Conservation (phyloP, 225 moss, liverwort and hornwort genomes). For the Pseudoscleropodium purum region DNA sequence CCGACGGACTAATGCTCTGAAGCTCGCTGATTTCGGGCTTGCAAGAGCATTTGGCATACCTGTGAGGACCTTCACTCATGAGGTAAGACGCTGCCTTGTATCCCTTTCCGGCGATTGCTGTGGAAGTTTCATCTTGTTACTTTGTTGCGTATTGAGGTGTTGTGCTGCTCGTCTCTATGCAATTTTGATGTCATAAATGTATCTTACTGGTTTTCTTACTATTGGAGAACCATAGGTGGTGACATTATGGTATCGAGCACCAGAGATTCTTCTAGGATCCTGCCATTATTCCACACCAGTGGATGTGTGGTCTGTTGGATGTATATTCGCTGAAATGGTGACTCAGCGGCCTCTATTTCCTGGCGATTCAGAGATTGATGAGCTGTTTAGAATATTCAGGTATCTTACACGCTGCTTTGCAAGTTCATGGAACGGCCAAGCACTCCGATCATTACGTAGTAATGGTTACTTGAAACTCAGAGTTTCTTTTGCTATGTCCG, state of each 20-base stretch:
- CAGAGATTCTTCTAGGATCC: constrained; percentile 85
- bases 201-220: not conserved
- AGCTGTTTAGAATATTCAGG: constrained; percentile 96
- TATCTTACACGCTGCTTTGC: not conserved
- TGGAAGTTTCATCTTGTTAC: not conserved
- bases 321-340: constrained; percentile 97
- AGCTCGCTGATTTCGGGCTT: constrained; percentile 96
- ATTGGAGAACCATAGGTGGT: constrained; percentile 53
- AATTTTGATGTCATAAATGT: not conserved
- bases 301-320: constrained; percentile 94
- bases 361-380: constrained; percentile 93
- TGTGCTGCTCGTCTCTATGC: not conserved
- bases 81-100: constrained; percentile 36
- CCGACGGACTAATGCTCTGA: constrained; percentile 88
- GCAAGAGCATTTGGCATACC: constrained; percentile 96
- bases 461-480: not conserved
- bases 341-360: constrained; percentile 86
- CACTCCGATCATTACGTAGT: not conserved
- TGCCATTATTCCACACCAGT: constrained; percentile 92
- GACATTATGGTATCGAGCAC: constrained; percentile 91
- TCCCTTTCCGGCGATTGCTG: not conserved
- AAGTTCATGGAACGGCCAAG: not conserved
- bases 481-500: not conserved
- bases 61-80: constrained; percentile 96
- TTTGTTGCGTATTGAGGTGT: not conserved